Evolutionary conservation across 768 basidiomycete genomes (phyloP), one percentile per base, ranked within the genome.

Genomic region (Leccinellum rugosiceps): DNA sequence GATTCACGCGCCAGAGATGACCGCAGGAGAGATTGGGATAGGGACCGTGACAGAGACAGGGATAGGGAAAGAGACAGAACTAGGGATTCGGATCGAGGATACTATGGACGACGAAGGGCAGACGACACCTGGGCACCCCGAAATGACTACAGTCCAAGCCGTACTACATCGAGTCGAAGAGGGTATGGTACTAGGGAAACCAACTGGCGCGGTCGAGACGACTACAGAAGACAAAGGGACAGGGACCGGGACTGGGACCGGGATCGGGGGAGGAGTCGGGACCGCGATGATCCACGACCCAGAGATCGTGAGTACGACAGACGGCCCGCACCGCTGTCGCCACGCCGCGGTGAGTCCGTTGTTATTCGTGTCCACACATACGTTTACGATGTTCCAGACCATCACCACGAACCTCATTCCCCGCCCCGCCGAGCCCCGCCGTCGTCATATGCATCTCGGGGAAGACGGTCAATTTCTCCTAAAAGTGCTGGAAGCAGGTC

Each of bases 21-120:
- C 53, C 64, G 64, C 50, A 58, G 68, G 55, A 58, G 34, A n/a
- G 68, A 71, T n/a, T 56, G 65, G 58, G 65, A 64, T 23, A 52
- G 57, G 1, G 71, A 71, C 17, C 46, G 65, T 5, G 60, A 61
- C 19, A 30, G 55, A 8, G 68, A 70, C 5, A 55, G 69, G 13
- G 64, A 66, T 0, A 47, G 53, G 23, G 65, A 68, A 6, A 50
- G 30, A 30, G 30, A 30, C 7, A 30, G 34, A 35, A 15, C 55
- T 9, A 50, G 67, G 11, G 60, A 55, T 1, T 11, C 64, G 53
- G 68, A 68, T 35, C 38, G 62, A 3, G 60, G 55, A 38, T 52
- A 61, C 60, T 58, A 66, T 52, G 56, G 58, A 52, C 60, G 67
- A 53, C 56, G 44, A 25, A 56, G 62, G 31, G 30, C 6, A 43